These are phyloP conservation scores for Cryptococcus maquisensis DNA, from an alignment of 1,284 basidiomycete genomes.

Conservation along the genomic window DNA sequence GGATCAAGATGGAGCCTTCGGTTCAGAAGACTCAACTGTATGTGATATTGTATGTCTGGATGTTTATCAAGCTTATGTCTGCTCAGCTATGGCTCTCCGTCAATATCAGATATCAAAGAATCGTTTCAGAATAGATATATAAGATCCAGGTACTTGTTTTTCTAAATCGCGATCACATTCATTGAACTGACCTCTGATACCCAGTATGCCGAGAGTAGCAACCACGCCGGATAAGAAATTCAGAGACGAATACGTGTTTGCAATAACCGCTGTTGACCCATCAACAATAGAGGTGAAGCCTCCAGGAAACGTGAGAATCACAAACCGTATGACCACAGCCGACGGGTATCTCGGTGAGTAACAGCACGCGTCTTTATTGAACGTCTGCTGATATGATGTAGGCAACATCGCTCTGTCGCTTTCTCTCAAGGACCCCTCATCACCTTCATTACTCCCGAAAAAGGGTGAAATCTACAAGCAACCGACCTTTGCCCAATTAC, in stretches of 20 bases:
- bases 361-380: neutral
- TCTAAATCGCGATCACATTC: neutral
- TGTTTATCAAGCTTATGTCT: neutral
- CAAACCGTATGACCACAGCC: slow-evolving; percentile 27
- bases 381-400: slow-evolving; percentile 1
- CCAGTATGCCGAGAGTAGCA: slow-evolving; percentile 15
- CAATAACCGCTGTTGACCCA: slow-evolving; percentile 39
- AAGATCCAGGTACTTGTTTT: slow-evolving; percentile 14
- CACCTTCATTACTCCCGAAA: slow-evolving; percentile 13
- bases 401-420: slow-evolving; percentile 42
- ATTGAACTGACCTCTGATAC: neutral
- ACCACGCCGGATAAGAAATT: slow-evolving; percentile 1
- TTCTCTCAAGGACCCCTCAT: neutral
- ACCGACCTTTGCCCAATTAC: slow-evolving; percentile 20
- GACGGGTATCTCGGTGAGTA: slow-evolving; percentile 42
- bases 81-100: slow-evolving; percentile 34
- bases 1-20: slow-evolving; percentile 44
- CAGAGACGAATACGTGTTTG: slow-evolving; percentile 39
- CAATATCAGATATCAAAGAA: slow-evolving; percentile 28
- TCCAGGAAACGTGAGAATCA: slow-evolving; percentile 18
- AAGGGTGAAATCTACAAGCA: slow-evolving; percentile 23
- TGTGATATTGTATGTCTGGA: slow-evolving; percentile 4
- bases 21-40: slow-evolving; percentile 46
- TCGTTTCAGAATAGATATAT: slow-evolving; percentile 38
- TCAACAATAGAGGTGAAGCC: slow-evolving; percentile 16